Evolutionary conservation across 331 rosid species (phyloP).

Genomic region (Quercus phellos): DNA sequence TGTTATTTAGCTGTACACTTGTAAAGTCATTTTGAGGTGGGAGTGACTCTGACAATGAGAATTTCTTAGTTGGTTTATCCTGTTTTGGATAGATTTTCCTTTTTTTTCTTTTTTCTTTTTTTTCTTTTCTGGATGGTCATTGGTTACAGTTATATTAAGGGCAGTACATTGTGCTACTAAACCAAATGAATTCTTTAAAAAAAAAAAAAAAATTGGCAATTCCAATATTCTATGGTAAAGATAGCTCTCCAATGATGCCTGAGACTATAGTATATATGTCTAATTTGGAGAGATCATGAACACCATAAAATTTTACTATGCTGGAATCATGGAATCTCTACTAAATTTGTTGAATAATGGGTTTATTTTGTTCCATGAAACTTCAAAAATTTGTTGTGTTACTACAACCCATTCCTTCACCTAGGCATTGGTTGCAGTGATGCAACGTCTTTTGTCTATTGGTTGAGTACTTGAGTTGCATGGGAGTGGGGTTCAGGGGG

Average conservation of each 20-base stretch:
- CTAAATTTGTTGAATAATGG: background rate
- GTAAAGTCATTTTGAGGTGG: background rate
- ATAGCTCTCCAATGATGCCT: background rate
- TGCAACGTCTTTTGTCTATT: background rate
- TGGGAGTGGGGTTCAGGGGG: background rate
- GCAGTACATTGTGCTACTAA: background rate
- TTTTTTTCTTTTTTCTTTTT: no score
- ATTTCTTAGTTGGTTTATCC: background rate
- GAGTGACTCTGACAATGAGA: background rate
- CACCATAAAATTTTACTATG: background rate
- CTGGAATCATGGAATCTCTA: background rate
- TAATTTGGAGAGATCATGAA: background rate
- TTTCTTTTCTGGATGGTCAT: no score
- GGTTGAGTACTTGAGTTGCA: background rate
- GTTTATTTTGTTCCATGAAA: background rate
- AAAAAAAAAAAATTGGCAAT: background rate
- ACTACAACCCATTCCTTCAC: background rate
- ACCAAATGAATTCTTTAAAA: background rate
- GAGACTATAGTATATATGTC: background rate
- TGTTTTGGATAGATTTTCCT: no score
- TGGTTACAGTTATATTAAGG: background rate
- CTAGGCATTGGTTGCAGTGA: no score
- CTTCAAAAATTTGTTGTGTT: background rate
- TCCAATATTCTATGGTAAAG: background rate
- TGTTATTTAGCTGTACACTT: background rate